These are phyloP conservation scores for Populus simonii DNA, from an alignment of 345 rosid genomes.

Conservation along the genomic window DNA sequence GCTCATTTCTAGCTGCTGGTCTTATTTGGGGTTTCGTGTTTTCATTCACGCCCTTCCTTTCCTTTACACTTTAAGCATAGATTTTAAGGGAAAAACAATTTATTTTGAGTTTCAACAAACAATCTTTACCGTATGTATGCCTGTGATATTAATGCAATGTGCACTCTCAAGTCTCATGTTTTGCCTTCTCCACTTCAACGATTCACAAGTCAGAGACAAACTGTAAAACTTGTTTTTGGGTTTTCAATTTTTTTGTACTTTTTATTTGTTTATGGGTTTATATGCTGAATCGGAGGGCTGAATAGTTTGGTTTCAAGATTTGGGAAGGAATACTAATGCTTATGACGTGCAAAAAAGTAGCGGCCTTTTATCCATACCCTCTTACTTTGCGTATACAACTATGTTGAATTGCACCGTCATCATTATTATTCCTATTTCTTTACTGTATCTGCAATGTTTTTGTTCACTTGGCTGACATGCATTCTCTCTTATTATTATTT, in stretches of 20 bases:
- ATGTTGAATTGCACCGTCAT: conserved; percentile 23
- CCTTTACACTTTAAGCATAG: conserved; percentile 11
- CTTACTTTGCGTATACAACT: conserved; percentile 25
- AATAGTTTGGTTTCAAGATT: conserved; percentile 7
- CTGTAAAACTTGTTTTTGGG: conserved; percentile 1
- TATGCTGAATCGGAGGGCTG: conserved; percentile 34
- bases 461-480: conserved; percentile 39
- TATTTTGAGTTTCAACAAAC: neutral
- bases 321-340: conserved; percentile 43
- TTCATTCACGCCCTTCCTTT: conserved; percentile 3
- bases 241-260: neutral
- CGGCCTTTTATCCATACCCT: conserved; percentile 18
- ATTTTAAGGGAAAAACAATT: neutral
- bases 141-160: neutral
- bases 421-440: conserved; percentile 22
- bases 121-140: neutral
- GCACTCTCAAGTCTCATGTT: neutral
- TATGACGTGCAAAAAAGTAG: conserved; percentile 31
- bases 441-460: conserved; percentile 23
- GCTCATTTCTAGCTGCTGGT: conserved; percentile 15
- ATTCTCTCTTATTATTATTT: conserved; percentile 25
- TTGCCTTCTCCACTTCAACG: conserved; percentile 6
- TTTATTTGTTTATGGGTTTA: neutral
- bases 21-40: conserved; percentile 23
- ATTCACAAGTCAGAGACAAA: conserved; percentile 9